Conservation (phyloP, 805 yeast species). For the Grigorovia yakushimaensis region DNA sequence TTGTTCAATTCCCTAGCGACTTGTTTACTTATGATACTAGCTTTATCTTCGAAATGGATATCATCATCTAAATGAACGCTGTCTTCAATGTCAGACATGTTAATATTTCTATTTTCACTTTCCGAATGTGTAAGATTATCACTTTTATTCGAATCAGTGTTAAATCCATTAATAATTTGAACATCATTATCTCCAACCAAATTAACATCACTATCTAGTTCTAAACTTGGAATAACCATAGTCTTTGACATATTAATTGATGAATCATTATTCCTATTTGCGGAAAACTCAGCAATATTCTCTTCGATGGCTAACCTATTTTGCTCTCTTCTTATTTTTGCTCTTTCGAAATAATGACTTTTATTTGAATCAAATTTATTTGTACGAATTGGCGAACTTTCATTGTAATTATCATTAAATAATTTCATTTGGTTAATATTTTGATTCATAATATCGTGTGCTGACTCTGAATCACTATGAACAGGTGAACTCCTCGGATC, state of each 20-base stretch:
- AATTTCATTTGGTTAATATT: not conserved
- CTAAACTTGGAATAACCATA: not conserved
- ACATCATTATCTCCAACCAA: not conserved
- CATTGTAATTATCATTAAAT: too few relatives aligned
- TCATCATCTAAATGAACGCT: constrained; percentile 14
- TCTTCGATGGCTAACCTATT: not conserved
- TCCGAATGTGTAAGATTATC: not conserved
- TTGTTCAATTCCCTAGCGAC: constrained; percentile 1
- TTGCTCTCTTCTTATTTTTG: not conserved
- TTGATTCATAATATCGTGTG: too few relatives aligned
- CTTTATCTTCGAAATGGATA: constrained; percentile 8
- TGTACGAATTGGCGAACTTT: too few relatives aligned
- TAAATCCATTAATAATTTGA: not conserved
- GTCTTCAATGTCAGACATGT: constrained; percentile 15
- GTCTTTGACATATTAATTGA: not conserved
- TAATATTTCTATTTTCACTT: not conserved
- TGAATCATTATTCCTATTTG: not conserved
- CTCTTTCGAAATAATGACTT: not conserved
- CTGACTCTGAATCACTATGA: not conserved
- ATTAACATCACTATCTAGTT: not conserved
- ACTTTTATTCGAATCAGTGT: not conserved
- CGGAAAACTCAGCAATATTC: not conserved
- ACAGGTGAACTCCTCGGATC: not conserved
- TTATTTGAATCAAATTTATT: too few relatives aligned
- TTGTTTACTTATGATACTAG: constrained; percentile 1